Percentiles rank a stretch among this genome's conserved stretches.
Evolutionary conservation across 1,284 basidiomycete species (phyloP).

Genomic region (Leccinum pachyderme): DNA sequence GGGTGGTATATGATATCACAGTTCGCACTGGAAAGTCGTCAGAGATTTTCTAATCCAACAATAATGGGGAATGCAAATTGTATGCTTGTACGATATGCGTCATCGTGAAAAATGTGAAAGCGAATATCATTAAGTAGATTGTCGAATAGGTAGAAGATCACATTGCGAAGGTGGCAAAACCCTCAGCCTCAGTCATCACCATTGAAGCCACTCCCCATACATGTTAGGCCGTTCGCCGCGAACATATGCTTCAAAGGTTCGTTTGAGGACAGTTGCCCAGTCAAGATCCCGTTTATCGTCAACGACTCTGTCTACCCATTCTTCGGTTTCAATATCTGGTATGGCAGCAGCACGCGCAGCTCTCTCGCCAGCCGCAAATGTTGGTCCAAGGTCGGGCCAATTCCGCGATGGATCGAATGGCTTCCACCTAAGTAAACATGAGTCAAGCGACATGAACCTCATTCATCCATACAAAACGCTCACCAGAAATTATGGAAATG

Average conservation of each 20-base stretch:
- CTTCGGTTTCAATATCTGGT: constrained; percentile 33
- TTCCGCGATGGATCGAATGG: constrained; percentile 87
- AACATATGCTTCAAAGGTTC: constrained; percentile 87
- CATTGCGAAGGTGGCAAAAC: neutral
- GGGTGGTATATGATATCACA: constrained; percentile 30
- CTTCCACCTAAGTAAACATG: constrained; percentile 69
- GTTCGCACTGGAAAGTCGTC: constrained; percentile 26
- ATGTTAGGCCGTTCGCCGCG: constrained; percentile 87
- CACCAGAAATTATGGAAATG: constrained; percentile 87
- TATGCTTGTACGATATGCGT: constrained; percentile 28
- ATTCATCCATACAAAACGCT: constrained; percentile 12
- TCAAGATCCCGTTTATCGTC: constrained; percentile 74
- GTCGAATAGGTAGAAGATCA: constrained; percentile 15
- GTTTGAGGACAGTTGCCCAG: constrained; percentile 88
- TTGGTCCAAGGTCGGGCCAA: constrained; percentile 86
- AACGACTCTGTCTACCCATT: constrained; percentile 41
- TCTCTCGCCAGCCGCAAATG: constrained; percentile 73
- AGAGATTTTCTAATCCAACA: constrained; percentile 35
- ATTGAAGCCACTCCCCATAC: constrained; percentile 84
- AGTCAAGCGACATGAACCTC: neutral
- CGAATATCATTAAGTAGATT: constrained; percentile 34
- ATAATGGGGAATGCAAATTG: constrained; percentile 26
- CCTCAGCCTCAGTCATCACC: constrained; percentile 40
- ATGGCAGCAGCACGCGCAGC: constrained; percentile 45
- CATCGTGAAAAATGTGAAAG: constrained; percentile 25